Conservation (phyloP, 129 eudicot genomes). For the Helichrysum umbraculigerum region DNA sequence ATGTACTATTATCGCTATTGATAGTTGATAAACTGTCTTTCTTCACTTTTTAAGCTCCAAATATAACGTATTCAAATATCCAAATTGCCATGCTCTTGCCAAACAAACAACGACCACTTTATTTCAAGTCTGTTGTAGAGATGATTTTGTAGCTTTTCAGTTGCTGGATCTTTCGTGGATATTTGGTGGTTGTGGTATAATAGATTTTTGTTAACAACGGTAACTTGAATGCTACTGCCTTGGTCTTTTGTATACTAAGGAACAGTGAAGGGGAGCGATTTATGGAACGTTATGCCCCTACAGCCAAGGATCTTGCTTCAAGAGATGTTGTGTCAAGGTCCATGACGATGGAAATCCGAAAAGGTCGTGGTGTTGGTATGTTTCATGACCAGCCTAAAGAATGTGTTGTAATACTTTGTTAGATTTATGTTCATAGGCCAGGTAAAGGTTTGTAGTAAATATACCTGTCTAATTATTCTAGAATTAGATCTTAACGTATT, state of each 20-base stretch:
- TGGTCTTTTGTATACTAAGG: slow-evolving; percentile 85
- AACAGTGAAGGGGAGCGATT: slow-evolving; percentile 97
- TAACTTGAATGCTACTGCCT: too few relatives aligned
- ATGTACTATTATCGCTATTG: too few relatives aligned
- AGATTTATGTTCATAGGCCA: slow-evolving; percentile 52
- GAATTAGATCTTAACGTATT: slow-evolving; percentile 4
- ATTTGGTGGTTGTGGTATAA: too few relatives aligned
- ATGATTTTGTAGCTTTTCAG: too few relatives aligned
- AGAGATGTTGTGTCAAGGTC: slow-evolving; percentile 98
- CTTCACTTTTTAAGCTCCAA: too few relatives aligned
- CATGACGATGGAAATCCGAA: slow-evolving; percentile 98
- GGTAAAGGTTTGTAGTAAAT: slow-evolving; percentile 34
- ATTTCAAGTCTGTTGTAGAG: too few relatives aligned
- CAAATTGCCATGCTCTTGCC: too few relatives aligned
- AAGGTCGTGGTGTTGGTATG: slow-evolving; percentile 99
- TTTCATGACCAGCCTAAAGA: background rate
- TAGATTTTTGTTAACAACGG: too few relatives aligned
- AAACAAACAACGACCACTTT: too few relatives aligned
- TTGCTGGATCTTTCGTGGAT: too few relatives aligned
- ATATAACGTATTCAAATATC: too few relatives aligned
- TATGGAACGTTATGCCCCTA: slow-evolving; percentile 99
- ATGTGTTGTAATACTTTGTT: background rate
- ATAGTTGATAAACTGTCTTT: too few relatives aligned
- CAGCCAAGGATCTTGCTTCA: slow-evolving; percentile 99
- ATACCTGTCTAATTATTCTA: background rate